Percentiles rank a stretch among this genome's conserved stretches.
These are phyloP conservation scores for Aleurites moluccanus DNA, from an alignment of 441 rosid species.

Conservation along the genomic window DNA sequence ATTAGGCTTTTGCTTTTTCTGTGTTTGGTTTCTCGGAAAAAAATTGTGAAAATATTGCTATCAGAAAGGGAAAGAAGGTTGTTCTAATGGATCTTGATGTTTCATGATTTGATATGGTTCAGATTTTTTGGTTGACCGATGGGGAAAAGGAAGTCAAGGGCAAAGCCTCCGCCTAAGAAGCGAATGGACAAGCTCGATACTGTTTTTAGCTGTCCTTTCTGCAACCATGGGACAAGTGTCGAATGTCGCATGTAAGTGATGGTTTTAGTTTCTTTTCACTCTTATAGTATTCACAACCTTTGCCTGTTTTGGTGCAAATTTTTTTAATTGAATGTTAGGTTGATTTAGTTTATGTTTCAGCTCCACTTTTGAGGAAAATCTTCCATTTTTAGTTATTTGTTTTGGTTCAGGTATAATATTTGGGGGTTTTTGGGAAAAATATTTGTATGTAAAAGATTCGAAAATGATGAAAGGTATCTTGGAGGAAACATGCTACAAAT, in stretches of 20 bases:
- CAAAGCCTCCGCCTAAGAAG: conserved; percentile 85
- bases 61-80: neutral
- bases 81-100: neutral
- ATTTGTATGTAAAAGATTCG: neutral
- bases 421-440: neutral
- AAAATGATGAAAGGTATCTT: neutral
- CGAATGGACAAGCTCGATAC: conserved; percentile 91
- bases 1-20: neutral
- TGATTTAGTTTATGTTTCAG: neutral
- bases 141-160: conserved; percentile 95
- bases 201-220: conserved; percentile 85
- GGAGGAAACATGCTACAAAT: neutral
- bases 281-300: neutral
- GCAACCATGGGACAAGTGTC: conserved; percentile 87
- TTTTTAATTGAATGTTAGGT: neutral
- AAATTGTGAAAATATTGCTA: neutral
- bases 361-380: neutral
- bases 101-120: neutral
- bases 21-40: neutral
- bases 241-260: conserved; percentile 68
- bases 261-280: neutral
- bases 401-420: neutral
- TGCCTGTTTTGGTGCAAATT: neutral
- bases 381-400: neutral
- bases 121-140: conserved; percentile 27